Conservation (phyloP, 2,329 filamentous ascomycete genomes). For the Aspergillus candidus region DNA sequence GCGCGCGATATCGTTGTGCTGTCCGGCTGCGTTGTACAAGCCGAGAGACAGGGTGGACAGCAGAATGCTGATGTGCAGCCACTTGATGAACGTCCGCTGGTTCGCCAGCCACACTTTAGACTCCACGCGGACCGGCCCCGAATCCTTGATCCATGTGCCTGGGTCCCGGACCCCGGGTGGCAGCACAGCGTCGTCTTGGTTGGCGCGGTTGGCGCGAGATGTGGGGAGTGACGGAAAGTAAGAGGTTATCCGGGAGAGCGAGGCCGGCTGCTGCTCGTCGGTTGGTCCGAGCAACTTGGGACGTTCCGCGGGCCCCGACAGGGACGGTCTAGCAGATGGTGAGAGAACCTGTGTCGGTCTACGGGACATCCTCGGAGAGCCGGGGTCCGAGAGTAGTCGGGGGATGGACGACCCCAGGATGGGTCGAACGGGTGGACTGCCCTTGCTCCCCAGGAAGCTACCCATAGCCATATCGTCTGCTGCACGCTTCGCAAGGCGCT, state of each 20-base stretch:
- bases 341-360: slow-evolving; percentile 23
- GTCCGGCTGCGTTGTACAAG: slow-evolving; percentile 80
- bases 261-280: slow-evolving; percentile 35
- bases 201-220: slow-evolving; percentile 62
- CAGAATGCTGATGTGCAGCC: slow-evolving; percentile 90
- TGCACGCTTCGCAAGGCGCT: slow-evolving; percentile 69
- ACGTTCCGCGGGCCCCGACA: too few relatives aligned
- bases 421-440: slow-evolving; percentile 23
- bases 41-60: slow-evolving; percentile 77
- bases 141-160: slow-evolving; percentile 85
- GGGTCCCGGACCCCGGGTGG: slow-evolving; percentile 87
- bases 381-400: slow-evolving; percentile 21
- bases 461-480: slow-evolving; percentile 87
- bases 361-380: slow-evolving; percentile 18
- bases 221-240: slow-evolving; percentile 79
- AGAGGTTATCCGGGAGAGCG: slow-evolving; percentile 56
- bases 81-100: slow-evolving; percentile 96
- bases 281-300: too few relatives aligned
- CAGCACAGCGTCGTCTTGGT: slow-evolving; percentile 51
- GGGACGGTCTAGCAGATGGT: slow-evolving; percentile 14
- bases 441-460: slow-evolving; percentile 64
- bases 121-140: slow-evolving; percentile 84
- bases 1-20: slow-evolving; percentile 66
- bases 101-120: slow-evolving; percentile 99
- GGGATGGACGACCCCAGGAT: slow-evolving; percentile 31